Evolutionary conservation across 164 flowering plant genomes (phyloP).

Genomic region (Paratinospora sagittata): DNA sequence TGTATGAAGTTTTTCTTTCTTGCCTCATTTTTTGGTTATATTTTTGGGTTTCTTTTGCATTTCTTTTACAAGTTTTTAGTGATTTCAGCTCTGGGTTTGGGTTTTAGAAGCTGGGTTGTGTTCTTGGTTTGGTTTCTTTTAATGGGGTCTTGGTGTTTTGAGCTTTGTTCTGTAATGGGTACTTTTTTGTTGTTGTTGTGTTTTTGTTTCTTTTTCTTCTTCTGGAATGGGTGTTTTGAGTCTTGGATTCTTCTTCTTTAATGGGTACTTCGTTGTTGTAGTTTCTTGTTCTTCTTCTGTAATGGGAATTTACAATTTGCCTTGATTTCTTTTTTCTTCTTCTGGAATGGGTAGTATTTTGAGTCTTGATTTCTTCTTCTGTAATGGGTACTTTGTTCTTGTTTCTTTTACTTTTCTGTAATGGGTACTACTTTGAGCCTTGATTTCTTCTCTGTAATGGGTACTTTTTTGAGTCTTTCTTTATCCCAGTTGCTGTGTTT

Average conservation of each 20-base stretch:
- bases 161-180: background rate
- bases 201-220: background rate
- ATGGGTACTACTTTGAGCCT: background rate
- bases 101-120: background rate
- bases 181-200: background rate
- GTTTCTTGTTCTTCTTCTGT: no score
- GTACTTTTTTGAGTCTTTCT: background rate
- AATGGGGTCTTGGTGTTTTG: slow-evolving; percentile 4
- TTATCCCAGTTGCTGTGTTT: background rate
- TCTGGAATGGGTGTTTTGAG: background rate
- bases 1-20: slow-evolving; percentile 14
- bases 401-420: background rate
- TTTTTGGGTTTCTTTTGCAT: slow-evolving; percentile 2
- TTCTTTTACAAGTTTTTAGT: background rate
- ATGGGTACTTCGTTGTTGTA: no score
- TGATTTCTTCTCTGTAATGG: no score
- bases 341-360: no score
- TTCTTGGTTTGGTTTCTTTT: slow-evolving; percentile 1
- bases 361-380: no score
- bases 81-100: background rate
- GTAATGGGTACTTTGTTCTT: background rate
- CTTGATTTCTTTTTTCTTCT: background rate
- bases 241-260: no score
- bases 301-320: no score
- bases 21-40: background rate